phyloP scores from a whole-genome alignment of 2,329 filamentous ascomycete species.

The Mollisiaceae sp. region DNA sequence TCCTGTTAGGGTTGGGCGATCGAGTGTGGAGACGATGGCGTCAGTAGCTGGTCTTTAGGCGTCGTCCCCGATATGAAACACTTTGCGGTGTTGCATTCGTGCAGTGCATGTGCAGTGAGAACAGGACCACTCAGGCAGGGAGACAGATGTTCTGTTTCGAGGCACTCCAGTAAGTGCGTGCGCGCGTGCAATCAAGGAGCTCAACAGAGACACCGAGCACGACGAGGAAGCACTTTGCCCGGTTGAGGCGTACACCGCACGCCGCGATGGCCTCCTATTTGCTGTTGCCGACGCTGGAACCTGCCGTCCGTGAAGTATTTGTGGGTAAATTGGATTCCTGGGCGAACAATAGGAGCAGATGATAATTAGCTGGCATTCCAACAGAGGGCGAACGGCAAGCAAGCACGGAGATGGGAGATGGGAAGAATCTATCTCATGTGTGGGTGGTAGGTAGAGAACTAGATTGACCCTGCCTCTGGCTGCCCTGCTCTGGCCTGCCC shows the following conservation, averaged over 20 bases:
- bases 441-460: too few relatives aligned
- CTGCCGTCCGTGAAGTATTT: constrained; percentile 8
- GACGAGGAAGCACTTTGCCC: constrained; percentile 1
- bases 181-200: constrained; percentile 3
- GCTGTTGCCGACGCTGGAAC: background rate
- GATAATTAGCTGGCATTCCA: constrained; percentile 9
- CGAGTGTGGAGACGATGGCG: constrained; percentile 26
- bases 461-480: too few relatives aligned
- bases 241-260: constrained; percentile 1
- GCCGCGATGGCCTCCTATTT: constrained; percentile 4
- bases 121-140: constrained; percentile 4
- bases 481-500: too few relatives aligned
- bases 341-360: background rate
- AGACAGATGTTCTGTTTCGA: constrained; percentile 5
- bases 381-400: background rate
- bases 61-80: constrained; percentile 28
- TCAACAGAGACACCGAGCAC: constrained; percentile 2
- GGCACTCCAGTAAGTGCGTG: background rate
- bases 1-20: constrained; percentile 19
- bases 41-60: constrained; percentile 26
- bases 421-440: background rate
- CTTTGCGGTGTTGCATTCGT: constrained; percentile 18
- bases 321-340: constrained; percentile 14
- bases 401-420: background rate
- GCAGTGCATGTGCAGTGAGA: constrained; percentile 1